phyloP scores from a whole-genome alignment of 805 yeast species.

The Helenozyma baotianmanensis region DNA sequence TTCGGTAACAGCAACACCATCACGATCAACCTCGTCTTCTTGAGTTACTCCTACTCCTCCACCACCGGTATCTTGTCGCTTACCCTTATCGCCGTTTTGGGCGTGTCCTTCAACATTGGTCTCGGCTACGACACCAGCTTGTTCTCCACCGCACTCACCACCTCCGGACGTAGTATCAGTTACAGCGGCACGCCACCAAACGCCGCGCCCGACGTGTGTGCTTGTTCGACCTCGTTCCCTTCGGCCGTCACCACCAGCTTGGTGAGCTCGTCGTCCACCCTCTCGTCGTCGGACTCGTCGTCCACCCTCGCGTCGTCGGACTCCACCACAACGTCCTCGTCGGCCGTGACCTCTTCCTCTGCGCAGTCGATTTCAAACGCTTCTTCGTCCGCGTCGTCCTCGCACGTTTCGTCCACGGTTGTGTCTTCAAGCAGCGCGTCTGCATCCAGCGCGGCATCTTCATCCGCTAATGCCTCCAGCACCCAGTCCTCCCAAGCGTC shows the following conservation, averaged over 20 bases:
- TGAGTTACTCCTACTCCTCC: constrained; percentile 3
- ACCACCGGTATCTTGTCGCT: constrained; percentile 7
- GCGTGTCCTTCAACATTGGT: constrained; percentile 6
- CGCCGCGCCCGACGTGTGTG: neutral
- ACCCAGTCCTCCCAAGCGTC: too few relatives aligned
- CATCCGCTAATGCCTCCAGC: too few relatives aligned
- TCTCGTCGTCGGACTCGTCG: too few relatives aligned
- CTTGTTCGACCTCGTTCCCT: neutral
- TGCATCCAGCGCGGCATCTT: too few relatives aligned
- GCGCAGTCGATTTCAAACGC: too few relatives aligned
- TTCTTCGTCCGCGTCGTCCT: too few relatives aligned
- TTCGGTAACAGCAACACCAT: constrained; percentile 9
- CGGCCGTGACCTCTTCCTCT: too few relatives aligned
- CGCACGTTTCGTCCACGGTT: too few relatives aligned
- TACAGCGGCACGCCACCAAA: constrained; percentile 1
- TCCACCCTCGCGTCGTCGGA: too few relatives aligned
- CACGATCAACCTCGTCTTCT: constrained; percentile 1
- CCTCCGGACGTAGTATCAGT: neutral
- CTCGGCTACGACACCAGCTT: constrained; percentile 1
- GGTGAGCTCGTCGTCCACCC: too few relatives aligned
- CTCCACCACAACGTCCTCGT: too few relatives aligned
- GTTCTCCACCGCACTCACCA: neutral
- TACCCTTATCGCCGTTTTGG: neutral
- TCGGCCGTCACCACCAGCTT: neutral
- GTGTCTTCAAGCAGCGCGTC: too few relatives aligned